Evolutionary conservation across 345 rosid genomes (phyloP), one percentile per base, ranked within the genome.

Genomic region (Populus simonii): DNA sequence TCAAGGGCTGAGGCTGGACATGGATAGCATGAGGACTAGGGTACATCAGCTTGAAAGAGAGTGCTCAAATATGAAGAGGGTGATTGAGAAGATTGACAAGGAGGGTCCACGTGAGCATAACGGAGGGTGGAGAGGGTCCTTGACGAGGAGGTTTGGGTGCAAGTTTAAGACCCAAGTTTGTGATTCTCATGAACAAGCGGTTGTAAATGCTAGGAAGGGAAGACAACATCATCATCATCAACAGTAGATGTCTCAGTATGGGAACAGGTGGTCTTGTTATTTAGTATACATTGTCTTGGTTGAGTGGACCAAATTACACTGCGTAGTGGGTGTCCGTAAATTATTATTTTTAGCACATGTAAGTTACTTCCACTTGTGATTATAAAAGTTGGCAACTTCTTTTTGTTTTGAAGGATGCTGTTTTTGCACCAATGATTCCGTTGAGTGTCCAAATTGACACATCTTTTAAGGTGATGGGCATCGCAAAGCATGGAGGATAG

Each of bases 21-120:
- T 96, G 99, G 99, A 96, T 80, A 91, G 93, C 84, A 93, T 96
- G 97, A 90, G 97, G 90, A 91, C 94, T 78, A 90, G 99, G 51
- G 96, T 93, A 80, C 92, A 92, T 65, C 87, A 89, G 81, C 88
- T 96, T 59, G 99, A 96, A 83, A 86, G 88, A 68, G 98, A 96
- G 68, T 96, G 98, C 74, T 92, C 97, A 1, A 87, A 80, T 7
- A 93, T 96, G 96, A 96, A 89, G 89, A 92, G 89, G 74, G 97
- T 88, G 79, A 92, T 96, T 12, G 89, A 88, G 22, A 92, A 90
- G 84, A 93, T 96, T 9, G 98, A 93, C 39, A 84, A 79, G 62
- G 90, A 81, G 2, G 88, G 78, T 41, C 80, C 88, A 0, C 74
- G 73, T 23, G 76, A 72, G 15, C 15, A 5, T 9, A 55, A 18